Percentiles rank a stretch among this genome's conserved stretches.
Evolutionary conservation across 768 basidiomycete species (phyloP).

Genomic region (Amanita subjunquillea): DNA sequence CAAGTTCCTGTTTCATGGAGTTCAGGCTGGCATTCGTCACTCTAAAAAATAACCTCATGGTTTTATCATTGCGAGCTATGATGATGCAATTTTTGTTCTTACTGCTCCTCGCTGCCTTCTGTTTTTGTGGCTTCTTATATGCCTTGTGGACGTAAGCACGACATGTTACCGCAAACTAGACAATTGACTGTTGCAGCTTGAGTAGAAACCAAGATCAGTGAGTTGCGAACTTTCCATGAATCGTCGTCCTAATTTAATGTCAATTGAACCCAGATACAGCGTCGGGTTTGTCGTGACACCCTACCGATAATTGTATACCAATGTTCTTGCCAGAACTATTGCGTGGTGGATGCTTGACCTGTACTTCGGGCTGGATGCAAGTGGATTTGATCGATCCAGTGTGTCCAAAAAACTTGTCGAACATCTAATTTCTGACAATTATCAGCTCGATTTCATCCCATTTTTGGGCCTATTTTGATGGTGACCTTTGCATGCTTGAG

Average conservation of each 20-base stretch:
- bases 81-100: slow-evolving; percentile 79
- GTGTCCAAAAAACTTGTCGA: slow-evolving; percentile 18
- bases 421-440: background rate
- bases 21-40: slow-evolving; percentile 83
- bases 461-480: slow-evolving; percentile 90
- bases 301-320: background rate
- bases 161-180: background rate
- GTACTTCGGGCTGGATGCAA: slow-evolving; percentile 92
- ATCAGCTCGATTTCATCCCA: slow-evolving; percentile 66
- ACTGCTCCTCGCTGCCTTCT: slow-evolving; percentile 81
- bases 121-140: slow-evolving; percentile 89
- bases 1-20: slow-evolving; percentile 2
- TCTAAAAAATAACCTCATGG: slow-evolving; percentile 70
- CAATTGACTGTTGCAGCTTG: slow-evolving; percentile 29
- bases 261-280: slow-evolving; percentile 16
- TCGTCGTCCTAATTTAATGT: background rate
- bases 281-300: slow-evolving; percentile 14
- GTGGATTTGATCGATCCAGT: slow-evolving; percentile 79
- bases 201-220: slow-evolving; percentile 52
- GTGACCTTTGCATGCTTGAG: slow-evolving; percentile 86
- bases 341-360: slow-evolving; percentile 95
- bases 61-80: slow-evolving; percentile 84
- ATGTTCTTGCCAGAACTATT: slow-evolving; percentile 26
- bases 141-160: slow-evolving; percentile 81
- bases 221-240: slow-evolving; percentile 11